Evolutionary conservation across 371 early-diverging fungal species (phyloP).

Genomic region (Apophysomyces sp.): DNA sequence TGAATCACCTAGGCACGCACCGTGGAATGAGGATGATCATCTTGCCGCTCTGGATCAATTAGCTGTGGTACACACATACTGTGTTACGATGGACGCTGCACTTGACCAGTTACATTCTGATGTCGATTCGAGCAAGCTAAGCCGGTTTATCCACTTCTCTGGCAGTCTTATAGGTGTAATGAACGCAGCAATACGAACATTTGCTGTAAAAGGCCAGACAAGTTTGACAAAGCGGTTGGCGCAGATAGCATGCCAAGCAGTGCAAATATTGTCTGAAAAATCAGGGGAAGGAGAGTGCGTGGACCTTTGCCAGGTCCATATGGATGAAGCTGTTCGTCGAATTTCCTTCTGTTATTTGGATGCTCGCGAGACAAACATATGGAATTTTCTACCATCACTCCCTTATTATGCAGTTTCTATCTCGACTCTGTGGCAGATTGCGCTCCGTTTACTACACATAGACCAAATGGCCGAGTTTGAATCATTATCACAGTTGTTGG

Average conservation of each 20-base stretch:
- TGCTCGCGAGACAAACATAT: constrained; percentile 27
- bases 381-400: constrained; percentile 51
- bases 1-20: constrained; percentile 28
- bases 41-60: constrained; percentile 60
- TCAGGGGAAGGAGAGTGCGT: not conserved
- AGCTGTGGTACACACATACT: constrained; percentile 34
- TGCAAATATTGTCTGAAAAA: constrained; percentile 29
- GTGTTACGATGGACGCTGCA: constrained; percentile 5
- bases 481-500: constrained; percentile 10
- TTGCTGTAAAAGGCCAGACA: constrained; percentile 11
- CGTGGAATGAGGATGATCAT: constrained; percentile 65
- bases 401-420: constrained; percentile 50
- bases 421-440: constrained; percentile 31
- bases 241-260: constrained; percentile 40
- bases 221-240: constrained; percentile 42
- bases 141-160: constrained; percentile 17
- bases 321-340: constrained; percentile 14
- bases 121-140: not conserved
- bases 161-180: constrained; percentile 28
- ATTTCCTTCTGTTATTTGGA: constrained; percentile 21
- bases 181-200: constrained; percentile 18
- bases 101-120: not conserved
- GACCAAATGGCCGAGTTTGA: constrained; percentile 12
- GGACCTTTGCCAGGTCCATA: constrained; percentile 11
- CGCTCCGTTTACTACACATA: constrained; percentile 21